Base-by-base conservation (phyloP, 2,329 filamentous ascomycete genomes). In the Colletotrichum destructivum region DNA sequence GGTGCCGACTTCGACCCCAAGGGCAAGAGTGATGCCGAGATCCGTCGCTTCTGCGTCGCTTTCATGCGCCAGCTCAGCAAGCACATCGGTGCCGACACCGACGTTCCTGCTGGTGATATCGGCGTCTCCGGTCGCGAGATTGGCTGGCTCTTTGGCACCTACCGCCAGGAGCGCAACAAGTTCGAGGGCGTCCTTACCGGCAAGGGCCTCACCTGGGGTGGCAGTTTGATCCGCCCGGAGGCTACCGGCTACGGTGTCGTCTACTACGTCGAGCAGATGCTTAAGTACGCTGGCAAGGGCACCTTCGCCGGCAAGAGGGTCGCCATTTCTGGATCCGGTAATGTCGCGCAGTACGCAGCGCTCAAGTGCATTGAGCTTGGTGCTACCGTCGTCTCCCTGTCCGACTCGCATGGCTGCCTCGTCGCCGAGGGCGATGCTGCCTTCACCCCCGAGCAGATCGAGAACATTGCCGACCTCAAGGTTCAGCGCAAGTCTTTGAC, bases 1-100 rank as follows among this genome's bases (percentile, higher is more conserved):
- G 96, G 96, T 80, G 92, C 96, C 82, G 96, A 98, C 88, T 98
- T 99, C 83, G 95, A 98, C 86, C 96, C 96, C 84, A 99, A 98
- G 91, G 95, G 95, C 87, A 98, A 98, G 90, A 93, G 92, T 67
- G 95, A 99, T 86, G 93, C 91, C 83, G 96, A 98, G 90, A 98
- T 98, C 86, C 94, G 96, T 81, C 94, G 94, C 82, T 98, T 99
- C 90, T 98, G 96, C 88, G 91, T 93, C 76, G 86, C 95, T 72
- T 99, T 98, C 89, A 98, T 98, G 96, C 92, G 91, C 78, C 94
- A 98, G 88, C 91, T 99, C 74, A 93, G 89, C 88, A 95, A 94
- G 86, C 95, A 98, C 90, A 98, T 98, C 81, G 95, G 96, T 77
- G 94, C 94, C 76, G 93, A 98, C 84, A 98, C 94, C 57, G 96